Percentiles rank a stretch among this genome's conserved stretches.
These are phyloP conservation scores for Diaporthe aspalathi DNA, from an alignment of 2,329 filamentous ascomycete species.

Conservation along the genomic window DNA sequence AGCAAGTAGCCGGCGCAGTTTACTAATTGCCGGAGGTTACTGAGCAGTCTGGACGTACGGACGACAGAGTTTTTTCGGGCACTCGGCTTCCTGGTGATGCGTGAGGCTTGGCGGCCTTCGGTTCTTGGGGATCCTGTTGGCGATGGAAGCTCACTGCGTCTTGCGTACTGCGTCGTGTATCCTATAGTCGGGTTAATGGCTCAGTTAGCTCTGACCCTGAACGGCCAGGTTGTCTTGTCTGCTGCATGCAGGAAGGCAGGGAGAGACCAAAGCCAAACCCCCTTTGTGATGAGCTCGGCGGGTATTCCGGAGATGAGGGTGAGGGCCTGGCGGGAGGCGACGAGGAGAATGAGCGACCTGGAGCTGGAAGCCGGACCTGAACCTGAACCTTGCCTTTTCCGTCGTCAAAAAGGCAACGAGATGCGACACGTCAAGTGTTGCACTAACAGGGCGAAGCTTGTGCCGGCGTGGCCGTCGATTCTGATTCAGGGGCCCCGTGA, in stretches of 20 bases:
- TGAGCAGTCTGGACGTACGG: neutral
- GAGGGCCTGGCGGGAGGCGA: conserved; percentile 21
- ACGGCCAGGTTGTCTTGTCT: conserved; percentile 21
- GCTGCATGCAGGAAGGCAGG: conserved; percentile 49
- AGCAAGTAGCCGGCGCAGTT: neutral
- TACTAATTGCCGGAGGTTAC: neutral
- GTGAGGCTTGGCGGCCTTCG: conserved; percentile 6
- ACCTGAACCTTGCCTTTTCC: conserved; percentile 28
- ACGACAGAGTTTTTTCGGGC: neutral
- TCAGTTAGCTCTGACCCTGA: neutral
- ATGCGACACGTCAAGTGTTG: conserved; percentile 1
- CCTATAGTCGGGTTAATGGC: too few species aligned
- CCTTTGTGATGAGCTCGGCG: conserved; percentile 28
- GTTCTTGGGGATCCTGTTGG: neutral
- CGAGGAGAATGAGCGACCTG: conserved; percentile 3
- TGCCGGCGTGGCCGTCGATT: neutral
- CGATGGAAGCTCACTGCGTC: conserved; percentile 25
- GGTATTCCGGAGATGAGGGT: conserved; percentile 32
- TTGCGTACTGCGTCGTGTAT: too few species aligned
- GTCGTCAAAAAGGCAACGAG: conserved; percentile 25
- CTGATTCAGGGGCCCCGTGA: conserved; percentile 21
- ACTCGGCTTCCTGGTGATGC: neutral
- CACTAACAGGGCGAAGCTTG: neutral
- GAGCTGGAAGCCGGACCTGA: conserved; percentile 20
- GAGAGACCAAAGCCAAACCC: conserved; percentile 58